Conservation (phyloP, 345 rosid genomes). For the Linum lewisii region DNA sequence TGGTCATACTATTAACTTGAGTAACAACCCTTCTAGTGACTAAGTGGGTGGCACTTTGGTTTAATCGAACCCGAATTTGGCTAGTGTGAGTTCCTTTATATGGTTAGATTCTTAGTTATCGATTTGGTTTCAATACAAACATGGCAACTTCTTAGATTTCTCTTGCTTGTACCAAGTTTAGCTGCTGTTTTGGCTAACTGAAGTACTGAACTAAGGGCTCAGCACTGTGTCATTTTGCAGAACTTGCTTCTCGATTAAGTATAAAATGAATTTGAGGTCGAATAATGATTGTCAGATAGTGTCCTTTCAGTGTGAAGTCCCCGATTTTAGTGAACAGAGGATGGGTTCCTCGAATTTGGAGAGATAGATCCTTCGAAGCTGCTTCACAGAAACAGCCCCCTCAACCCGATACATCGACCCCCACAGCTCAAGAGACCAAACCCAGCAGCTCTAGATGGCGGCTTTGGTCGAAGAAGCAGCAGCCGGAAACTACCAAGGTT, state of each 20-base stretch:
- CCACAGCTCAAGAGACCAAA: conserved; percentile 29
- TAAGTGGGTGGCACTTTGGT: too few relatives aligned
- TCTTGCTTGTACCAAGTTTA: background rate
- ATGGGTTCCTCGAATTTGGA: conserved; percentile 97
- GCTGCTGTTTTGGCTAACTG: too few relatives aligned
- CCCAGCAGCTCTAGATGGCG: conserved; percentile 45
- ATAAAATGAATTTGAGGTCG: too few relatives aligned
- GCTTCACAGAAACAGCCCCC: conserved; percentile 24
- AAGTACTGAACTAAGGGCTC: too few relatives aligned
- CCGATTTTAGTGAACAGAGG: conserved; percentile 92
- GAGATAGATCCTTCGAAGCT: conserved; percentile 43
- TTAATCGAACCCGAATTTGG: too few relatives aligned
- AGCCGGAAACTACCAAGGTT: conserved; percentile 42
- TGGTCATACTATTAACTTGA: background rate
- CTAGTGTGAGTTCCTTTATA: too few relatives aligned
- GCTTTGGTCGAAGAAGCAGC: conserved; percentile 53
- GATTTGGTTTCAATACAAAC: too few relatives aligned
- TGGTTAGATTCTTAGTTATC: too few relatives aligned
- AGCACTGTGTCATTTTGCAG: too few relatives aligned
- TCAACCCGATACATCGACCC: conserved; percentile 6
- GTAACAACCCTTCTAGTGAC: too few relatives aligned
- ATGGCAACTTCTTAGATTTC: background rate
- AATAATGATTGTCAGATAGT: conserved; percentile 10
- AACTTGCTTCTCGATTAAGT: conserved; percentile 12
- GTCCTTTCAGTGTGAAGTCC: conserved; percentile 48